Base-by-base conservation (phyloP, 2,329 filamentous ascomycete species). In the Microsporum audouinii region DNA sequence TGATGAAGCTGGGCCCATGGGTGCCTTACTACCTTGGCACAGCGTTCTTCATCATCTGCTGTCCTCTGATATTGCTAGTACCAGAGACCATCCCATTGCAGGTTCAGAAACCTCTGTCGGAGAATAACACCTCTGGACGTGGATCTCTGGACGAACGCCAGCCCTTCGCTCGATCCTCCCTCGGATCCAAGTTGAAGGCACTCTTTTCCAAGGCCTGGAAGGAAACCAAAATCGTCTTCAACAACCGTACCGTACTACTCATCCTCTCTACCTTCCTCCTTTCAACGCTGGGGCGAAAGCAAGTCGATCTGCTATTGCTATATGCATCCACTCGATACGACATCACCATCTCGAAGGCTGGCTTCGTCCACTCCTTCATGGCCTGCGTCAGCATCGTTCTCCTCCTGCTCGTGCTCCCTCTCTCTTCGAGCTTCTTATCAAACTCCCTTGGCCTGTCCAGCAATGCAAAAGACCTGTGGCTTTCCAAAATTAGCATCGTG, bases 321-420 rank as follows among this genome's bases (percentile, higher is more conserved):
- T 81, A 81, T 65, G 76, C 79, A 17, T 80, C 78, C 0, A 77
- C 76, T n/a, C 72, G 79, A 29, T 81, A 80, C 60, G 66, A 68
- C 29, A 80, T 78, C 77, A 74, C 75, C 38, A 70, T 81, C 17
- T 76, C 78, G 0, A 64, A 71, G 55, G 69, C 75, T 58, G 76
- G 75, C 49, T 66, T 76, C 60, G 67, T 80, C 23, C 70, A 78
- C 3, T 78, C 78, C 0, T 73, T 79, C 58, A 76, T 78, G 61
- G 77, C 78, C 1, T 76, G 73, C 2, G 72, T 79, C 6, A 79
- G 77, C 38, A 75, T 80, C 3, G 71, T 78, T 2, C 69, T 79
- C 1, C 75, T 81, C n/a, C 68, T 78, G 1, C 70, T 77, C 34
- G 68, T 78, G 29, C 69, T 81, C 2, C 79, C 79, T 0, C 65